Conservation (phyloP, 2,329 filamentous ascomycete genomes). For the Xylariaceae sp. region DNA sequence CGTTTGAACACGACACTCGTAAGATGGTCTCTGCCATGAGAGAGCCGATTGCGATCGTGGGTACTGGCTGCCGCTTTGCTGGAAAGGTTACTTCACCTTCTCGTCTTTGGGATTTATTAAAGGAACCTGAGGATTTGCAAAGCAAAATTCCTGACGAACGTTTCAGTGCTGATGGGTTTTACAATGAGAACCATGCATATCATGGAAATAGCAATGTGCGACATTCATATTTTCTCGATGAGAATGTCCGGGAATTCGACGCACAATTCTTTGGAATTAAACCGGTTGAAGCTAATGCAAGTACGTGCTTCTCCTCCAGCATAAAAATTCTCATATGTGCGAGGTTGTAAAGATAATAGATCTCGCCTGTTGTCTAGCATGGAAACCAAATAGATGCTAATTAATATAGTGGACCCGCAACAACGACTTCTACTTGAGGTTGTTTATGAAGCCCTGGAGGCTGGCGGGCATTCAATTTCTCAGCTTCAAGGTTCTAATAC, state of each 20-base stretch:
- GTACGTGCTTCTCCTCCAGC: no score
- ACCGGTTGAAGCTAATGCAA: slow-evolving; percentile 6
- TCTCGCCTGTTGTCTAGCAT: no score
- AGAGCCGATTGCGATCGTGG: slow-evolving; percentile 19
- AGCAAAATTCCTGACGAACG: slow-evolving; percentile 1
- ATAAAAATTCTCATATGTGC: no score
- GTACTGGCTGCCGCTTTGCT: slow-evolving; percentile 10
- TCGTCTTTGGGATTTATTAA: slow-evolving; percentile 9
- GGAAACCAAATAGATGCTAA: slow-evolving; percentile 4
- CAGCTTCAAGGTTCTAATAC: slow-evolving; percentile 9
- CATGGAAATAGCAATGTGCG: slow-evolving; percentile 10
- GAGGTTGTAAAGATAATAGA: no score
- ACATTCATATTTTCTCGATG: slow-evolving; percentile 10
- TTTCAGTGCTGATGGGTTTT: slow-evolving; percentile 5
- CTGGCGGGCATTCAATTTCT: background rate
- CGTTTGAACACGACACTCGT: no score
- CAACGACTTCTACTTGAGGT: slow-evolving; percentile 17
- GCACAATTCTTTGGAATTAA: slow-evolving; percentile 16
- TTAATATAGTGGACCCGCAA: slow-evolving; percentile 17
- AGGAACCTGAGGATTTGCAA: background rate
- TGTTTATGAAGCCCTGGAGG: slow-evolving; percentile 10
- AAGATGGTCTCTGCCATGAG: no score
- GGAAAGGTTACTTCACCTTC: background rate
- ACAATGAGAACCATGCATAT: slow-evolving; percentile 2
- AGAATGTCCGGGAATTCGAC: slow-evolving; percentile 14